Conservation (phyloP, 148 eudicot genomes). For the Camellia lanceoleosa region DNA sequence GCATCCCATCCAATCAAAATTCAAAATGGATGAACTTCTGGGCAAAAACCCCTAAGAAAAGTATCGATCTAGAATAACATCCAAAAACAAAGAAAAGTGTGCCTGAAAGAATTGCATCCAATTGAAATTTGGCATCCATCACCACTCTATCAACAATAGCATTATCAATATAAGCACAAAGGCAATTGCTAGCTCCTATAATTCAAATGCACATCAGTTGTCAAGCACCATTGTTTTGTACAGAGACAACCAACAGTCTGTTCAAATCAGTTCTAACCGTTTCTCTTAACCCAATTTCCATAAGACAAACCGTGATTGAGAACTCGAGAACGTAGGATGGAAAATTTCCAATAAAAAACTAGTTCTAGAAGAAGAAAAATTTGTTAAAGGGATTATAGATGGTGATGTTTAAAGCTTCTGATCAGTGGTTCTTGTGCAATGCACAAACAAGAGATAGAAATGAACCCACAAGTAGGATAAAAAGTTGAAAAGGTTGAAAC, state of each 20-base stretch:
- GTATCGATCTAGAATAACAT: background rate
- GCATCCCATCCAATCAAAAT: background rate
- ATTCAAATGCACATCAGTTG: background rate
- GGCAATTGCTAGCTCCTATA: background rate
- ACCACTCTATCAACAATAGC: background rate
- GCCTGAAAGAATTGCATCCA: background rate
- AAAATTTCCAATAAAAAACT: background rate
- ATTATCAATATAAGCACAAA: background rate
- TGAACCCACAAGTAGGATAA: background rate
- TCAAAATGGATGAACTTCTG: background rate
- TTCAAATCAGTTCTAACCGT: background rate
- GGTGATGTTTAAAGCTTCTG: slow-evolving; percentile 8
- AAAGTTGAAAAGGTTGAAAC: background rate
- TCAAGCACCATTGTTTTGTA: background rate
- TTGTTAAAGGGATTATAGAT: background rate
- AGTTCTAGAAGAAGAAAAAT: background rate
- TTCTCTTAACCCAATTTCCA: background rate
- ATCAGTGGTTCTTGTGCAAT: background rate
- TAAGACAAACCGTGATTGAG: background rate
- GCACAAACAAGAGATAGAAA: slow-evolving; percentile 7
- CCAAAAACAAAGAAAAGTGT: background rate
- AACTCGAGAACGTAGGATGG: no score
- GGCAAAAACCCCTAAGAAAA: background rate
- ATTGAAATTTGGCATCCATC: background rate
- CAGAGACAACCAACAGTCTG: background rate